Conservation (phyloP, 805 yeast genomes). For the Wickerhamomyces strasburgensis region DNA sequence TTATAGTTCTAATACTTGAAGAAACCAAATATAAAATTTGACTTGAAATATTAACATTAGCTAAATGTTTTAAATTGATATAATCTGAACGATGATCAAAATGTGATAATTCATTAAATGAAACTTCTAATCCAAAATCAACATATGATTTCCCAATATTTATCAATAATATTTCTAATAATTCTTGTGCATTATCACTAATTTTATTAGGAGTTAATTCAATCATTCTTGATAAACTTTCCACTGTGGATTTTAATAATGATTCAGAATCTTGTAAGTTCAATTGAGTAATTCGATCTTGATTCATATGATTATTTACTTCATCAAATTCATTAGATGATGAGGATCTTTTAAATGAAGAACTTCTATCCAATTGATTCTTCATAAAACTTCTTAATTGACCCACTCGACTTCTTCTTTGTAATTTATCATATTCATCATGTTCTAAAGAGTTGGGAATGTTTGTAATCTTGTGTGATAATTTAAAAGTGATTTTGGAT, state of each 20-base stretch:
- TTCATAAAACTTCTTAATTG: slow-evolving; percentile 57
- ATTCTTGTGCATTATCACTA: slow-evolving; percentile 56
- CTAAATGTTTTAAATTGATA: slow-evolving; percentile 43
- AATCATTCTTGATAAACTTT: slow-evolving; percentile 68
- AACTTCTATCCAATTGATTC: slow-evolving; percentile 40
- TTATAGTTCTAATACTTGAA: slow-evolving; percentile 65
- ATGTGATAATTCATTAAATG: slow-evolving; percentile 44
- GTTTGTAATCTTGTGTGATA: slow-evolving; percentile 16
- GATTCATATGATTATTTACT: slow-evolving; percentile 7
- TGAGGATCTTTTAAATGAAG: slow-evolving; percentile 26
- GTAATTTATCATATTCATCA: slow-evolving; percentile 25
- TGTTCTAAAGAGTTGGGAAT: slow-evolving; percentile 10
- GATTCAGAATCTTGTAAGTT: slow-evolving; percentile 49
- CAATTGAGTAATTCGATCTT: slow-evolving; percentile 21
- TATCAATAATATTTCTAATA: slow-evolving; percentile 60
- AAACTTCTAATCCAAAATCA: slow-evolving; percentile 68
- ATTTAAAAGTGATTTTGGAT: slow-evolving; percentile 28
- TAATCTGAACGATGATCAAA: slow-evolving; percentile 28
- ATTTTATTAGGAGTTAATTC: slow-evolving; percentile 65
- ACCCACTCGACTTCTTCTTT: slow-evolving; percentile 36
- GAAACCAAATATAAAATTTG: slow-evolving; percentile 64
- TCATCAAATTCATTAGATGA: slow-evolving; percentile 2
- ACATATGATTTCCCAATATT: slow-evolving; percentile 73
- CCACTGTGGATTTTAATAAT: slow-evolving; percentile 66
- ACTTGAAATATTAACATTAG: slow-evolving; percentile 46